Evolutionary conservation across 495 filamentous ascomycete species (phyloP), one percentile per base, ranked within the genome.

Genomic region (Xylaria bambusicola): DNA sequence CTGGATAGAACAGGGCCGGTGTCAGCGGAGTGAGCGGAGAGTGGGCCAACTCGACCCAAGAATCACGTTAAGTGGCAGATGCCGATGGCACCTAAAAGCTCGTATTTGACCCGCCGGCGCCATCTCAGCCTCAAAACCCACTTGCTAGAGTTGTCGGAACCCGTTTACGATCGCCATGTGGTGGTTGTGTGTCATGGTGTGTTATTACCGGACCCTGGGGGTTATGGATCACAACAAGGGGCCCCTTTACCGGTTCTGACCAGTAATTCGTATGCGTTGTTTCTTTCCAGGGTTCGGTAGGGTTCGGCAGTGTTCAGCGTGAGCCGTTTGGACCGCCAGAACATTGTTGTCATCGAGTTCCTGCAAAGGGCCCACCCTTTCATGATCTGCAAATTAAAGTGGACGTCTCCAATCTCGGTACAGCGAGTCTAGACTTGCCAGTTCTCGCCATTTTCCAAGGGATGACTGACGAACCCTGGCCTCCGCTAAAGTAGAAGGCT

Each of bases 81-180:
- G 18, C 41, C 24, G 48, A 26, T 36, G 56, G 47, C 56, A 60
- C 40, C 57, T 8, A 60, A 44, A 42, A 36, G 40, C 57, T 60
- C 57, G 57, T 60, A 60, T 60, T 35, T 13, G 42, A 53, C 47
- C 27, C 33, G 57, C 38, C 45, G 47, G 27, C 57, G 53, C 53
- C 42, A 47, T 56, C 40, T 52, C 57, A 60, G 57, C 57, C 57
- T 60, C 57, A 47, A 52, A 47, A 26, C 29, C 48, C 36, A 45
- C 47, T 36, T 42, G 15, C 42, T 41, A 35, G 15, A 4, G 23
- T 24, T 33, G 35, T 42, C 20, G 46, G 26, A 45, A 50, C 46
- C 46, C 46, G 46, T 33, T 44, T 50, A 38, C 41, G 55, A 10
- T 33, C 6, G 31, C 5, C 10, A 13, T 38, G 13, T 15, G 36